Percentiles rank a stretch among this genome's conserved stretches.
These are phyloP conservation scores for Lepidium aucheri DNA, from an alignment of 345 rosid genomes.

Conservation along the genomic window DNA sequence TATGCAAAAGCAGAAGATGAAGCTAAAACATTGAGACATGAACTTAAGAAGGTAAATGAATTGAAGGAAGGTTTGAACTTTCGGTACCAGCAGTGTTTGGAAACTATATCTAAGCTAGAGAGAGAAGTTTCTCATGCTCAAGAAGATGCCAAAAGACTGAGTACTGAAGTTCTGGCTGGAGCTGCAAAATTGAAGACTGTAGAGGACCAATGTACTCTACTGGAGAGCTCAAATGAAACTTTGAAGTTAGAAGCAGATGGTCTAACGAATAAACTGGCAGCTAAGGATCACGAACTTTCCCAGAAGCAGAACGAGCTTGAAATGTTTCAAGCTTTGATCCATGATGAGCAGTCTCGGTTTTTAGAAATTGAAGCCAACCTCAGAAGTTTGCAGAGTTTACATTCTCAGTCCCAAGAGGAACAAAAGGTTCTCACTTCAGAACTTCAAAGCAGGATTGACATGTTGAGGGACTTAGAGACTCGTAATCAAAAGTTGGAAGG, in stretches of 20 bases:
- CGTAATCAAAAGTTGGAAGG: constrained; percentile 46
- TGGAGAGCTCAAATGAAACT: constrained; percentile 59
- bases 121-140: constrained; percentile 44
- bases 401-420: constrained; percentile 51
- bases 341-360: constrained; percentile 59
- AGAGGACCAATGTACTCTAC: constrained; percentile 44
- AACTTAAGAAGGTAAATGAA: constrained; percentile 45
- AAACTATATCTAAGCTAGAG: constrained; percentile 54
- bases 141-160: constrained; percentile 51
- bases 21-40: constrained; percentile 46
- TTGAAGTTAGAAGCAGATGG: constrained; percentile 61
- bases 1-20: constrained; percentile 56
- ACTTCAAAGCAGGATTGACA: constrained; percentile 49
- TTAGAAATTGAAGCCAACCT: constrained; percentile 54
- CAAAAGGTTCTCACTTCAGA: constrained; percentile 60
- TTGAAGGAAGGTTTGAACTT: constrained; percentile 50
- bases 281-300: constrained; percentile 63
- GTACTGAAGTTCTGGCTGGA: constrained; percentile 46
- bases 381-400: constrained; percentile 39
- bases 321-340: constrained; percentile 42
- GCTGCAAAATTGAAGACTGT: constrained; percentile 47
- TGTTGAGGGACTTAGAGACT: constrained; percentile 45
- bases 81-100: constrained; percentile 59
- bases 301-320: constrained; percentile 59
- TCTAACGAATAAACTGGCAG: constrained; percentile 46